Percentiles rank a stretch among this genome's conserved stretches.
These are phyloP conservation scores for Racocetra persica DNA, from an alignment of 371 early-diverging fungal genomes.

Conservation along the genomic window DNA sequence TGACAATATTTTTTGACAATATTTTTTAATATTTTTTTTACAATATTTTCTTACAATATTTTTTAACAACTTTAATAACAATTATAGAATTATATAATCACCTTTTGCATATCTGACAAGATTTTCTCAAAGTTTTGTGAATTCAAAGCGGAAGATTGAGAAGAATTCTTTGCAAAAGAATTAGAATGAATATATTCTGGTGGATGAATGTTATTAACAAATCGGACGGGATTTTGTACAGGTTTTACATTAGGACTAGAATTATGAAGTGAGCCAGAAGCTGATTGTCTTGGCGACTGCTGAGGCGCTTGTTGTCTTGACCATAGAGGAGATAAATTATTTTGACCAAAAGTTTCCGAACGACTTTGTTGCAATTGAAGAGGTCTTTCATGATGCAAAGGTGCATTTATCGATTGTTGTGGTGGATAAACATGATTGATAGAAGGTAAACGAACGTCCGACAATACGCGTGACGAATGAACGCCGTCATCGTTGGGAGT, in stretches of 20 bases:
- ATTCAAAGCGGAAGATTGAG: no score
- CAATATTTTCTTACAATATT: not conserved
- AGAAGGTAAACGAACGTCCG: slow-evolving; percentile 2
- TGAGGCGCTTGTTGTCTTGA: not conserved
- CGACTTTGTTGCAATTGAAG: not conserved
- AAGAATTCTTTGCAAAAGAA: not conserved
- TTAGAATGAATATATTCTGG: not conserved
- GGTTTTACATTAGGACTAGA: not conserved
- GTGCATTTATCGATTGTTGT: not conserved
- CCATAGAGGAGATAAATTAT: not conserved
- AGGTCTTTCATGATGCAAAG: not conserved
- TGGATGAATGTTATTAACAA: slow-evolving; percentile 1
- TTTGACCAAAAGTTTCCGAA: not conserved
- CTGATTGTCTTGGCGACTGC: not conserved
- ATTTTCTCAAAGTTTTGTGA: not conserved
- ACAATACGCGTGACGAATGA: not conserved
- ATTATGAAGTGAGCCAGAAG: not conserved
- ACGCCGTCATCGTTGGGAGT: not conserved
- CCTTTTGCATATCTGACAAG: slow-evolving; percentile 8
- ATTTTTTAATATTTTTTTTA: not conserved
- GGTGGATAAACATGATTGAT: not conserved
- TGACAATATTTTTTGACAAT: not conserved
- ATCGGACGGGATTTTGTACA: slow-evolving; percentile 9
- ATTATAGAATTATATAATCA: not conserved
- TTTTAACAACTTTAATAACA: not conserved